Evolutionary conservation across 2,329 filamentous ascomycete genomes (phyloP).

Genomic region (Cytospora chrysosperma): DNA sequence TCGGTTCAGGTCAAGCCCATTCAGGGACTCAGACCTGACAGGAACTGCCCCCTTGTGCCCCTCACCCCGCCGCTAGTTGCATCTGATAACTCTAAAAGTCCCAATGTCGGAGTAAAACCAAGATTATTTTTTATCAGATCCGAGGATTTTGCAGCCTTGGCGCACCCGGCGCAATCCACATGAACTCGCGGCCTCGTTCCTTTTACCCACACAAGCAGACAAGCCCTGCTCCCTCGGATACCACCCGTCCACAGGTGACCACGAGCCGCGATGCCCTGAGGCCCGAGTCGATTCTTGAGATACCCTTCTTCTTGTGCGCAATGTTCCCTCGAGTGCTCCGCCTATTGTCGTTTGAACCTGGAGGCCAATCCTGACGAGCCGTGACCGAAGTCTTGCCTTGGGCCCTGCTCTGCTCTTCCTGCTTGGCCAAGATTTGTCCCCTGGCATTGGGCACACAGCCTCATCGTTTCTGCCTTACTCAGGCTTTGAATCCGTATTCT

Average conservation of each 20-base stretch:
- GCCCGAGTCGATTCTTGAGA: background rate
- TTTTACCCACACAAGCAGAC: constrained; percentile 4
- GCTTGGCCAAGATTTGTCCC: constrained; percentile 11
- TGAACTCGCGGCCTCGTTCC: constrained; percentile 1
- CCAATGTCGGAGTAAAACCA: background rate
- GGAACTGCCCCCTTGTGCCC: background rate
- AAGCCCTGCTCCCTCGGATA: background rate
- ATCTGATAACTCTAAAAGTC: constrained; percentile 10
- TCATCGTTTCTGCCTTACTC: constrained; percentile 9
- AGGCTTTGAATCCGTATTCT: background rate
- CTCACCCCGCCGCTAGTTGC: constrained; percentile 3
- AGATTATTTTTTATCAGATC: constrained; percentile 16
- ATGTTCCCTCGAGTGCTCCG: constrained; percentile 17
- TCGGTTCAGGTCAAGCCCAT: background rate
- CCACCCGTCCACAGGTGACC: background rate
- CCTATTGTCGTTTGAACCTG: constrained; percentile 17
- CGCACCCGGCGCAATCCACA: constrained; percentile 4
- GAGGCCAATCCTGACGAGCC: constrained; percentile 15
- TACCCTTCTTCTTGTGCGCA: constrained; percentile 13
- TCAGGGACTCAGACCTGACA: background rate
- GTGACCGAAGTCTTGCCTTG: constrained; percentile 10
- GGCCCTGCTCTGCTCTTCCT: constrained; percentile 1
- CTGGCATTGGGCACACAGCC: constrained; percentile 6
- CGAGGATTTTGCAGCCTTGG: constrained; percentile 18
- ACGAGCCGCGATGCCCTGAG: background rate